Conservation (phyloP, 2,329 filamentous ascomycete species). For the Myriosclerotinia duriaeana region DNA sequence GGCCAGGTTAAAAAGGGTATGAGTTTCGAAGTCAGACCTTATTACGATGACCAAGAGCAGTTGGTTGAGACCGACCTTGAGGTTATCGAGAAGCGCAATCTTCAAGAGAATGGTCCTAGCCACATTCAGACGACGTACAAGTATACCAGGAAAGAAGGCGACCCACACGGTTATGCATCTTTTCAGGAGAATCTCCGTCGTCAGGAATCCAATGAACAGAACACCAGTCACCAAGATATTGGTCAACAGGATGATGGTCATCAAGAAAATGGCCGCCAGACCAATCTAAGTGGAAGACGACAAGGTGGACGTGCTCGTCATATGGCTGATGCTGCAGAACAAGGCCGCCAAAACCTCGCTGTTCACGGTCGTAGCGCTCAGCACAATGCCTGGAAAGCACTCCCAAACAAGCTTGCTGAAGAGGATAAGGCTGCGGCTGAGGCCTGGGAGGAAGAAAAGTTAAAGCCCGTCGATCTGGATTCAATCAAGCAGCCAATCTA, state of each 20-base stretch:
- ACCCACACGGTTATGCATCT: slow-evolving; percentile 7
- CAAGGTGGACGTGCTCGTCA: slow-evolving; percentile 7
- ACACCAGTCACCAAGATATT: neutral
- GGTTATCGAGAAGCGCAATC: slow-evolving; percentile 31
- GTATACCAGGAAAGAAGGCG: slow-evolving; percentile 9
- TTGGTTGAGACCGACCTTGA: slow-evolving; percentile 88
- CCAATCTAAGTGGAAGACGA: slow-evolving; percentile 6
- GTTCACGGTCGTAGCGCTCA: slow-evolving; percentile 24
- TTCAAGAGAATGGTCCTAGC: slow-evolving; percentile 4
- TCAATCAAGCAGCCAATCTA: slow-evolving; percentile 30
- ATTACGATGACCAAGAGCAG: slow-evolving; percentile 72
- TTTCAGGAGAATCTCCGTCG: neutral
- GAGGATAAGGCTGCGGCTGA: slow-evolving; percentile 33
- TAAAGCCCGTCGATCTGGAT: slow-evolving; percentile 21
- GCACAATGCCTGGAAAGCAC: slow-evolving; percentile 33
- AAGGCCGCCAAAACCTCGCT: slow-evolving; percentile 6
- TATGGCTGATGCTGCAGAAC: slow-evolving; percentile 11
- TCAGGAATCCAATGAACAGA: neutral
- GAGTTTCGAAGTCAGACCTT: slow-evolving; percentile 67
- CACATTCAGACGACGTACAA: slow-evolving; percentile 5
- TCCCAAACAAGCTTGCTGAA: slow-evolving; percentile 32
- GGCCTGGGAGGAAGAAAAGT: slow-evolving; percentile 26
- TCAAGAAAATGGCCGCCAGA: neutral
- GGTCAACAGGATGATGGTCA: neutral
- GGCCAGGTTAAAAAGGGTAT: slow-evolving; percentile 63